phyloP scores from a whole-genome alignment of 1,284 basidiomycete species.

The Naganishia cerealis region DNA sequence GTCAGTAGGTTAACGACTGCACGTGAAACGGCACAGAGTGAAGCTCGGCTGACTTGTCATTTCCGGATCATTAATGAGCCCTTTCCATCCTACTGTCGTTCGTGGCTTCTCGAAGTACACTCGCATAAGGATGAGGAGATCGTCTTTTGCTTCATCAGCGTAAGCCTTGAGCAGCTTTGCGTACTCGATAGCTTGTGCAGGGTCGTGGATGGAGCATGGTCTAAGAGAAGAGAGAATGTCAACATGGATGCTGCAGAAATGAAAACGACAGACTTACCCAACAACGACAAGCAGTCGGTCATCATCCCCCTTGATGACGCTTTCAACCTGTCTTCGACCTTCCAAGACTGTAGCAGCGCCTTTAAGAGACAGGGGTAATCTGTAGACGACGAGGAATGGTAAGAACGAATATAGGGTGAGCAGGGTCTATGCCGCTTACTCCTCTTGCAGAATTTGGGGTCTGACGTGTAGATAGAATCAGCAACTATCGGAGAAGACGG shows the following conservation, averaged over 20 bases:
- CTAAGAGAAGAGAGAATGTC: conserved; percentile 54
- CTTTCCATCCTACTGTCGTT: conserved; percentile 73
- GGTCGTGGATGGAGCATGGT: conserved; percentile 89
- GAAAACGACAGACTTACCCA: conserved; percentile 61
- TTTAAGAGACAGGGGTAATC: conserved; percentile 50
- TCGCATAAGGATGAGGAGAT: conserved; percentile 93
- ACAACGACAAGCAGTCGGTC: conserved; percentile 86
- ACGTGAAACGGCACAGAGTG: neutral
- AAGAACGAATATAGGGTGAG: neutral
- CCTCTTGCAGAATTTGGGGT: conserved; percentile 87
- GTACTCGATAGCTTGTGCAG: conserved; percentile 79
- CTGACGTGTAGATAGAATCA: conserved; percentile 37
- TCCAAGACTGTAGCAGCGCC: conserved; percentile 67
- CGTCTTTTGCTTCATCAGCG: conserved; percentile 74
- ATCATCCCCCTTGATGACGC: conserved; percentile 76
- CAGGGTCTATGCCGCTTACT: conserved; percentile 56
- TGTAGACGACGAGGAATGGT: conserved; percentile 32
- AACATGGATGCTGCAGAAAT: neutral
- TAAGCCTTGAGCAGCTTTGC: conserved; percentile 76
- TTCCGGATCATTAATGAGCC: conserved; percentile 59
- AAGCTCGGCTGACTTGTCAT: conserved; percentile 32
- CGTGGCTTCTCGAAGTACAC: conserved; percentile 96
- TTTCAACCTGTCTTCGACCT: conserved; percentile 75
- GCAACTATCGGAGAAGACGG: conserved; percentile 28
- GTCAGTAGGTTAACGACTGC: conserved; percentile 7